Evolutionary conservation across 768 basidiomycete genomes (phyloP).

Genomic region (Mycena kentingensis): DNA sequence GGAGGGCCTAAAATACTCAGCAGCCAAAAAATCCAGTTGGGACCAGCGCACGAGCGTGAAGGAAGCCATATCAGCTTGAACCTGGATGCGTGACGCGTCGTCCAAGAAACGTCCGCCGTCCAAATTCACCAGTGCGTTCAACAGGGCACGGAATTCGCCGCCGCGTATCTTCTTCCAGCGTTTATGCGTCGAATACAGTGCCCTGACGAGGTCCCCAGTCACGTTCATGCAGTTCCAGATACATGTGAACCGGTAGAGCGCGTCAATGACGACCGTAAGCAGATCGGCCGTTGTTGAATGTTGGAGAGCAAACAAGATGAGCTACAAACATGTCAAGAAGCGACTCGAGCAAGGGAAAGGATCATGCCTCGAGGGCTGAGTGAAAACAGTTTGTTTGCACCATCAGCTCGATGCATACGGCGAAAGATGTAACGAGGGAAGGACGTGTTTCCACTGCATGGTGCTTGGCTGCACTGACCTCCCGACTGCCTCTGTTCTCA

Average conservation of each 20-base stretch:
- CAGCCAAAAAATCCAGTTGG: not conserved
- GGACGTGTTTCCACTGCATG: too few relatives aligned
- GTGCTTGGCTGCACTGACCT: too few relatives aligned
- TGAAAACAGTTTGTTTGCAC: slow-evolving; percentile 64
- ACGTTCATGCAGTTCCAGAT: slow-evolving; percentile 81
- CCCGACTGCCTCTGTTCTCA: too few relatives aligned
- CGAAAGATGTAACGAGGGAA: slow-evolving; percentile 54
- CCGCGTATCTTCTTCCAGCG: slow-evolving; percentile 61
- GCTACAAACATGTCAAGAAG: slow-evolving; percentile 33
- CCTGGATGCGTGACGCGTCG: slow-evolving; percentile 55
- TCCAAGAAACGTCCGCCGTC: slow-evolving; percentile 63
- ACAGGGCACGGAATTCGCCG: slow-evolving; percentile 61
- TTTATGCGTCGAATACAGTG: slow-evolving; percentile 64
- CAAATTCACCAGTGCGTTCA: slow-evolving; percentile 65
- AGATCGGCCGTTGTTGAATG: slow-evolving; percentile 53
- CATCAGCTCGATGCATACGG: slow-evolving; percentile 61
- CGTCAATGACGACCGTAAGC: slow-evolving; percentile 65
- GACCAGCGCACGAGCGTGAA: slow-evolving; percentile 49
- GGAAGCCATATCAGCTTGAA: slow-evolving; percentile 58
- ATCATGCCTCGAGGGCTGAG: slow-evolving; percentile 65
- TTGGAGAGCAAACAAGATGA: slow-evolving; percentile 56
- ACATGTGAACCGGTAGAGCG: slow-evolving; percentile 66
- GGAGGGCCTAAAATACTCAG: slow-evolving; percentile 42
- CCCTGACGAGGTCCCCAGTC: slow-evolving; percentile 52
- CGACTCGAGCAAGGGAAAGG: not conserved